Evolutionary conservation across 441 rosid species (phyloP), one percentile per base, ranked within the genome.

Genomic region (Erodium trifolium): DNA sequence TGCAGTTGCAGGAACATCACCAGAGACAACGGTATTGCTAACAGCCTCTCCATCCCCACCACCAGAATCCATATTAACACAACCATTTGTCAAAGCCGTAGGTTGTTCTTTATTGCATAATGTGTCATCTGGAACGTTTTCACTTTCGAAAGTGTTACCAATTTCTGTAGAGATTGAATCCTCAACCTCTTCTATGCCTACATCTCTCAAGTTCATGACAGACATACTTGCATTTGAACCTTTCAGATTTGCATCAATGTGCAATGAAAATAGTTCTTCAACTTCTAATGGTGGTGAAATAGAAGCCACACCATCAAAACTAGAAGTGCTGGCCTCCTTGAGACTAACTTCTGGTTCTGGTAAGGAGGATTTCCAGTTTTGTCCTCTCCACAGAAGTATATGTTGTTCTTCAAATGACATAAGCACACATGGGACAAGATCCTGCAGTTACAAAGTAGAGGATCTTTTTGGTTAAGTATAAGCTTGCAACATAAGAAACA

Each of bases 361-460:
- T 62, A 85, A 75, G 62, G 84, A 80, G 8, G 92, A 79, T 75
- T 86, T 82, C 91, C 96, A 91, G 55, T 89, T 83, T 71, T 29
- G 82, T 76, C 98, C 97, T 72, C 96, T 84, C 96, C 95, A 93
- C 62, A 89, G 75, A 51, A 93, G 93, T 76, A 91, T 83, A 70
- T 87, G 93, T 75, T 93, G 92, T 9, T 65, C 60, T 66, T 89
- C 92, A 84, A 89, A 93, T 41, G 97, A 89, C 68, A 93, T 84
- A 34, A 91, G 82, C 72, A 87, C 89, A 57, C 97, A 89, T 1
- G 97, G 95, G 65, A 93, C 96, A 74, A 89, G 85, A 31, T 88
- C 98, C 98, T 91, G 87, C 70, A 49, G 77, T 64, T 27, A 16
- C 60, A 65, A 64, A 75, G 49, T 18, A 55, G 23, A 55, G 23